Evolutionary conservation across 441 rosid genomes (phyloP), one percentile per base, ranked within the genome.

Genomic region (Erodium texanum): DNA sequence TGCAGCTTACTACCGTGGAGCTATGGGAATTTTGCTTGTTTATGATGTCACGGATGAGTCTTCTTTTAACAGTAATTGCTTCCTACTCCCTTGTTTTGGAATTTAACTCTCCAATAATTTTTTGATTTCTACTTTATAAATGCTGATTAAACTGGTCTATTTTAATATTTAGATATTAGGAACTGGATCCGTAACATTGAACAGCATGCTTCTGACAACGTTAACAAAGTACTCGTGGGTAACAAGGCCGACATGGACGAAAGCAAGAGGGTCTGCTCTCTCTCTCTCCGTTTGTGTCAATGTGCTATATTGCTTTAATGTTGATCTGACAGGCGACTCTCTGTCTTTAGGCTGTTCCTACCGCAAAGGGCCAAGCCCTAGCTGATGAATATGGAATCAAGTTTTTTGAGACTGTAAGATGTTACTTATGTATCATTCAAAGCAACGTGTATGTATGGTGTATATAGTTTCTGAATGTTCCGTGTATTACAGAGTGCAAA

Each of bases 11-110:
- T 89, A 89, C 77, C 90, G 96, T 34, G 96, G 96, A 77, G 95
- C 96, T 68, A 92, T 89, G 98, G 98, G 98, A 3, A 92, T 92
- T 73, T 84, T 92, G 83, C 95, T 90, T 0, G 98, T 93, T 54
- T 89, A 93, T 70, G 97, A 93, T 75, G 98, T 93, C 52, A 93
- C 96, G 15, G 93, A 92, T 70, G 98, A 92, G 75, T 88, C 98
- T 64, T 89, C 98, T 74, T 92, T 92, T 84, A 92, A 92, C 78
- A 92, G 98, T 92, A 87, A 48, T 68, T 62, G 77, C 76, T 76
- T 41, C 10, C 68, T 67, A 76, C 75, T 64, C 63, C 27, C 27
- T 43, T 22, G 61, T 29, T 29, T 29, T 29, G 34, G 34, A 29
- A 29, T 29, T 29, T 3, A 7, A 29, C 34, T 7, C 34, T 7